These are phyloP conservation scores for Delitschia confertaspora DNA, from an alignment of 495 filamentous ascomycete genomes.

Conservation along the genomic window DNA sequence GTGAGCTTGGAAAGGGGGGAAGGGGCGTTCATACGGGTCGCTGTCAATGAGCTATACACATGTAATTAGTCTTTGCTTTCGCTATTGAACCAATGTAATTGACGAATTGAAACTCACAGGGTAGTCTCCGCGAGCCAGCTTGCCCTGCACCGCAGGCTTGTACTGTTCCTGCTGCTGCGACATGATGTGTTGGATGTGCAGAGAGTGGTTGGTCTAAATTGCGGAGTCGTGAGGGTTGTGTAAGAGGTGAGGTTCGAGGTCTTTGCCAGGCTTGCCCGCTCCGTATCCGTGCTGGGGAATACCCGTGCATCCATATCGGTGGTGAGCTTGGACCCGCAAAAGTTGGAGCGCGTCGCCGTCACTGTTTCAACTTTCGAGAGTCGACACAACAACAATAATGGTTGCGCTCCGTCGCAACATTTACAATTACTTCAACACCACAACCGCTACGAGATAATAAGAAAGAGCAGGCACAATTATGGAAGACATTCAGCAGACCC, in stretches of 20 bases:
- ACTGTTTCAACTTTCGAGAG: no score
- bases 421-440: no score
- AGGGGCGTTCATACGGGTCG: conserved; percentile 66
- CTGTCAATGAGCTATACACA: conserved; percentile 92
- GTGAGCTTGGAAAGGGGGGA: conserved; percentile 9
- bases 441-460: neutral
- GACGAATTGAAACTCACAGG: conserved; percentile 21
- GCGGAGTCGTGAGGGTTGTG: conserved; percentile 5
- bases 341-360: no score
- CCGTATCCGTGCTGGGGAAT: no score
- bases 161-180: conserved; percentile 3
- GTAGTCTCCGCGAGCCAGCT: conserved; percentile 19
- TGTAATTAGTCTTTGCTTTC: no score
- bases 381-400: no score
- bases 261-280: no score
- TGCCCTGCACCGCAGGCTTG: conserved; percentile 9
- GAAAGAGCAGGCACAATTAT: conserved; percentile 7
- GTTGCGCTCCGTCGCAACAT: no score
- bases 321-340: no score
- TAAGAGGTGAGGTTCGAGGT: conserved; percentile 17
- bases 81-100: no score
- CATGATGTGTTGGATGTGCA: conserved; percentile 14
- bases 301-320: no score
- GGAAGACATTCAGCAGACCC: conserved; percentile 10
- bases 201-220: conserved; percentile 5